Conservation (phyloP, 176 grass and related monocot genomes). For the Aegilops bicornis region DNA sequence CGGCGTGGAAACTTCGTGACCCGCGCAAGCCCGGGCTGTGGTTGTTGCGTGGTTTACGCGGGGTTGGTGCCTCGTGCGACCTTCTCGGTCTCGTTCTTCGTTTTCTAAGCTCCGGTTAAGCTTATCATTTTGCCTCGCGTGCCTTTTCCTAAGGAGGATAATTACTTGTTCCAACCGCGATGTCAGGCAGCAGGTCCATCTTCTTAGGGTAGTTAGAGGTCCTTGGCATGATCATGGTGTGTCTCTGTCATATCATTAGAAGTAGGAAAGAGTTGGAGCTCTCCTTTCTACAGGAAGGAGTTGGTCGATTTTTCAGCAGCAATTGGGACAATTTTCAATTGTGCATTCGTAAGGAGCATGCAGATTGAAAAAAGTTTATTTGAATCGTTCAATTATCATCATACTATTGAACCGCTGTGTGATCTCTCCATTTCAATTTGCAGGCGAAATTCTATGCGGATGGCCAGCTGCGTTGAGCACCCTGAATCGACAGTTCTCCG, state of each 20-base stretch:
- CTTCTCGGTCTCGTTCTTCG: neutral
- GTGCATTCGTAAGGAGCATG: no score
- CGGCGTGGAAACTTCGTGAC: neutral
- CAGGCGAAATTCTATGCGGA: neutral
- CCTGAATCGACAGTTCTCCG: neutral
- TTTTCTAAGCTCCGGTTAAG: neutral
- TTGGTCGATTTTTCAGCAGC: neutral
- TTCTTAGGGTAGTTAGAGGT: neutral
- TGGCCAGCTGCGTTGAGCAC: neutral
- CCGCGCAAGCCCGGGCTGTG: neutral
- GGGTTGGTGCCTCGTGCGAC: constrained; percentile 9
- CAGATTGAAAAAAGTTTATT: no score
- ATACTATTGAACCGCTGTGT: neutral
- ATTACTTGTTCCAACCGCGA: no score
- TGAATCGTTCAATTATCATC: neutral
- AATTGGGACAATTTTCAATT: neutral
- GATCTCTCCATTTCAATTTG: neutral
- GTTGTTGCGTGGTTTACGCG: neutral
- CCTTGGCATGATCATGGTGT: neutral
- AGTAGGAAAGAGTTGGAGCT: neutral
- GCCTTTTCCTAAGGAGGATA: neutral
- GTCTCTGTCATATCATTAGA: neutral
- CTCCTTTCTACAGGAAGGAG: neutral
- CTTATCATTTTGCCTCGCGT: neutral
- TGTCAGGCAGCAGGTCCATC: neutral